These are phyloP conservation scores for Aspergillus ochraceus DNA, from an alignment of 2,329 filamentous ascomycete genomes.

Conservation along the genomic window DNA sequence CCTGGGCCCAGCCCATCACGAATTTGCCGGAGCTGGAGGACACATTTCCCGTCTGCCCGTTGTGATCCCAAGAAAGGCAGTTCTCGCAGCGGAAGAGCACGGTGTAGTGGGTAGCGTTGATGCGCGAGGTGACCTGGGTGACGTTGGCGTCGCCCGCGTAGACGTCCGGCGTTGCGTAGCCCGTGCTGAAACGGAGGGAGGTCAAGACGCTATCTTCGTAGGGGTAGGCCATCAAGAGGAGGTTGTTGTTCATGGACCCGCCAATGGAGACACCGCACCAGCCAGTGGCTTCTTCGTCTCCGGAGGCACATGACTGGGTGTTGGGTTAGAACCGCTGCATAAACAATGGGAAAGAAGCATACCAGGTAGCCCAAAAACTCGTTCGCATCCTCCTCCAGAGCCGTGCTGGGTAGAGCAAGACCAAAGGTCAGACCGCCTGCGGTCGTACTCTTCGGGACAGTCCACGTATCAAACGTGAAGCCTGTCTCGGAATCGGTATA, in stretches of 20 bases:
- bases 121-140: conserved; percentile 58
- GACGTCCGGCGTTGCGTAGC: conserved; percentile 58
- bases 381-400: conserved; percentile 47
- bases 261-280: conserved; percentile 61
- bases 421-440: conserved; percentile 54
- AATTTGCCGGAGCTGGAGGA: conserved; percentile 48
- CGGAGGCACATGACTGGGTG: conserved; percentile 23
- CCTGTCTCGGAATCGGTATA: conserved; percentile 52
- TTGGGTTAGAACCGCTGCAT: neutral
- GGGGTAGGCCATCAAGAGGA: conserved; percentile 61
- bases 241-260: conserved; percentile 57
- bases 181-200: conserved; percentile 58
- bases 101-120: conserved; percentile 60
- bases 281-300: conserved; percentile 51
- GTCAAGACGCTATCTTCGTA: conserved; percentile 56
- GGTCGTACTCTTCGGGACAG: conserved; percentile 41
- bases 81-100: conserved; percentile 66
- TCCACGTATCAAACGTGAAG: conserved; percentile 56
- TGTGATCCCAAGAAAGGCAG: conserved; percentile 56
- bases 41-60: conserved; percentile 45
- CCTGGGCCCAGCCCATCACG: conserved; percentile 59
- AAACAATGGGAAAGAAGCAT: conserved; percentile 16
- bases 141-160: conserved; percentile 64
- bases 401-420: conserved; percentile 54
- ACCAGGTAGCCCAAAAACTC: conserved; percentile 64